These are phyloP conservation scores for Fagopyrum esculentum DNA, from an alignment of 148 eudicot species.

Conservation along the genomic window DNA sequence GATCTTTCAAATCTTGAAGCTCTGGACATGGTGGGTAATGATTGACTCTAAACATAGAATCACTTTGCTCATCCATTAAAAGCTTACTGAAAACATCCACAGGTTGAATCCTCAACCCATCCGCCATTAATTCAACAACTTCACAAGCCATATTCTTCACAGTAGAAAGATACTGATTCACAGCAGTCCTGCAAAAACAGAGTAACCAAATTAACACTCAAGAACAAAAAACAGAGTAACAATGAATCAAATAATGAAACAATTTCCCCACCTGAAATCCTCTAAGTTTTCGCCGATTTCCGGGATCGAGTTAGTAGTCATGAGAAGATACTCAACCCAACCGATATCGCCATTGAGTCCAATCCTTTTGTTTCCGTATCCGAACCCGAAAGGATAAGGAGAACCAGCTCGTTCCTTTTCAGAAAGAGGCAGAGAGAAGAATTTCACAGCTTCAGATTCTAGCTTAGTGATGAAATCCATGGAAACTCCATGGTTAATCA, in stretches of 20 bases:
- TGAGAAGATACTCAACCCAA: constrained; percentile 67
- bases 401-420: constrained; percentile 29
- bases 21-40: constrained; percentile 57
- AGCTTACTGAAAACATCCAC: constrained; percentile 32
- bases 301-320: constrained; percentile 9
- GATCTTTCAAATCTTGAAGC: constrained; percentile 18
- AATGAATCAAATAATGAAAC: not conserved
- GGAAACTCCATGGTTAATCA: constrained; percentile 59
- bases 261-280: not conserved
- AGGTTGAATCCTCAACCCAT: constrained; percentile 32
- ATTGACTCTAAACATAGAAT: constrained; percentile 45
- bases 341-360: constrained; percentile 74
- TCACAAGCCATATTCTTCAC: constrained; percentile 34
- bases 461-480: constrained; percentile 24
- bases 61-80: constrained; percentile 37
- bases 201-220: too few relatives aligned
- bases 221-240: not conserved
- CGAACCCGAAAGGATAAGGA: constrained; percentile 38
- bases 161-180: constrained; percentile 28
- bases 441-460: constrained; percentile 44
- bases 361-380: constrained; percentile 61
- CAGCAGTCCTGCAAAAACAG: constrained; percentile 7
- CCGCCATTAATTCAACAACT: constrained; percentile 42
- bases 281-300: constrained; percentile 2
- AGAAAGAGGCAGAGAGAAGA: constrained; percentile 35